These are phyloP conservation scores for Coemansia sp. DNA, from an alignment of 192 early-diverging fungal genomes.

Conservation along the genomic window DNA sequence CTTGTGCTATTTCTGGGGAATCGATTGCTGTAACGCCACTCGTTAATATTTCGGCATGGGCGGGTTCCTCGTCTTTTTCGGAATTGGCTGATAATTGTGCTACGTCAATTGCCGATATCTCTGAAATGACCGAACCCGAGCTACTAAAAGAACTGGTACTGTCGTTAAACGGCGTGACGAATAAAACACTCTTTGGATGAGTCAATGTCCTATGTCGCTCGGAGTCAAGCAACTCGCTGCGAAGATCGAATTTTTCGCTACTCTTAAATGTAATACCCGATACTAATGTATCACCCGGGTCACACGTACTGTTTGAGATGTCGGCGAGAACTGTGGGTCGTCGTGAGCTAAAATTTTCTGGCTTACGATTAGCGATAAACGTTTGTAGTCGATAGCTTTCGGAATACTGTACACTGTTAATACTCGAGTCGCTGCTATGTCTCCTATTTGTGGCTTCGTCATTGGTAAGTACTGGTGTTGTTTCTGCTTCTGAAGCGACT, in stretches of 20 bases:
- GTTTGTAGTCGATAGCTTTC: conserved; percentile 4
- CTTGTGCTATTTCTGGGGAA: not conserved
- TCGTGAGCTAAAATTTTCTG: not conserved
- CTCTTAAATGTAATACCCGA: conserved; percentile 14
- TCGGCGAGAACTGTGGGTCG: not conserved
- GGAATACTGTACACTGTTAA: conserved; percentile 6
- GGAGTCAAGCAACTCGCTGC: not conserved
- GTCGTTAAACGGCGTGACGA: not conserved
- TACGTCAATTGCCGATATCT: conserved; percentile 5
- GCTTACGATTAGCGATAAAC: not conserved
- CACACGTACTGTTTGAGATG: not conserved
- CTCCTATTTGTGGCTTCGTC: not conserved
- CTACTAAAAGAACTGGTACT: not conserved
- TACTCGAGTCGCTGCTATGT: not conserved
- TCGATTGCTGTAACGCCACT: not conserved
- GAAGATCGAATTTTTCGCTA: not conserved
- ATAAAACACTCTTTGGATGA: conserved; percentile 5
- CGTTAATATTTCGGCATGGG: not conserved
- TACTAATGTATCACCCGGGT: conserved; percentile 19
- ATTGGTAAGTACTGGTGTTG: not conserved
- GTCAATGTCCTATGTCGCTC: not conserved
- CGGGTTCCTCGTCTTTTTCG: not conserved
- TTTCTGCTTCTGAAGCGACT: not conserved
- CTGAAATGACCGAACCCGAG: not conserved
- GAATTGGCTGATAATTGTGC: not conserved